These are phyloP conservation scores for Fagus crenata DNA, from an alignment of 306 rosid genomes.

Conservation along the genomic window DNA sequence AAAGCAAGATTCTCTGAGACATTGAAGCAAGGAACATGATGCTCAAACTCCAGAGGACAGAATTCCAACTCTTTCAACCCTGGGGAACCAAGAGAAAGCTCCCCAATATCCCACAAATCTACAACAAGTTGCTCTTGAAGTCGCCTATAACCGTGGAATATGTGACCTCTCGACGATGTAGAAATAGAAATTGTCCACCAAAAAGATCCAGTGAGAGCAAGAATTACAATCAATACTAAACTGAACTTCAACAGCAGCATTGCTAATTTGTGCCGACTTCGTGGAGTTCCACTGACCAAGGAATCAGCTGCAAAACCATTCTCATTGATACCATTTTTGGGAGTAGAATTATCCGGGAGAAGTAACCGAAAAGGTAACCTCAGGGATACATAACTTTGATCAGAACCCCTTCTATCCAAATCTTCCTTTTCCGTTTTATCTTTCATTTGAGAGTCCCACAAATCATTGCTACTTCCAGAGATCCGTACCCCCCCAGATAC, in stretches of 20 bases:
- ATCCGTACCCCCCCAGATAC: conserved; percentile 68
- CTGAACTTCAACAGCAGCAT: conserved; percentile 71
- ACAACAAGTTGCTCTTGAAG: conserved; percentile 91
- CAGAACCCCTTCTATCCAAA: conserved; percentile 66
- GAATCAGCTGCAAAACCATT: conserved; percentile 86
- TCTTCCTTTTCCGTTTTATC: conserved; percentile 84
- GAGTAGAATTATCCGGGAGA: conserved; percentile 59
- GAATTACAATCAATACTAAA: conserved; percentile 64
- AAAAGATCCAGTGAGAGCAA: conserved; percentile 88
- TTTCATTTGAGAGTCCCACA: conserved; percentile 76
- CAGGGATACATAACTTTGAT: conserved; percentile 42
- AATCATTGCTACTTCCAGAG: conserved; percentile 56
- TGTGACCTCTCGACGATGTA: conserved; percentile 68
- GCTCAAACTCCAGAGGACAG: conserved; percentile 78
- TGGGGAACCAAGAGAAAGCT: conserved; percentile 78
- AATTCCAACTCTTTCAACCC: conserved; percentile 81
- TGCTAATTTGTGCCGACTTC: conserved; percentile 68
- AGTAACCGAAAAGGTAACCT: conserved; percentile 52
- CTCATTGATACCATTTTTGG: conserved; percentile 56
- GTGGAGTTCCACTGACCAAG: conserved; percentile 48
- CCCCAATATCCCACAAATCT: conserved; percentile 90
- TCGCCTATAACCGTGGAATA: conserved; percentile 81
- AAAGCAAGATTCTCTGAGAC: conserved; percentile 57
- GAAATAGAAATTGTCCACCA: conserved; percentile 95
- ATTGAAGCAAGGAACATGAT: conserved; percentile 88